Percentiles rank a stretch among this genome's conserved stretches.
phyloP scores from a whole-genome alignment of 257 asterid genomes.

The Plectranthus barbatus region DNA sequence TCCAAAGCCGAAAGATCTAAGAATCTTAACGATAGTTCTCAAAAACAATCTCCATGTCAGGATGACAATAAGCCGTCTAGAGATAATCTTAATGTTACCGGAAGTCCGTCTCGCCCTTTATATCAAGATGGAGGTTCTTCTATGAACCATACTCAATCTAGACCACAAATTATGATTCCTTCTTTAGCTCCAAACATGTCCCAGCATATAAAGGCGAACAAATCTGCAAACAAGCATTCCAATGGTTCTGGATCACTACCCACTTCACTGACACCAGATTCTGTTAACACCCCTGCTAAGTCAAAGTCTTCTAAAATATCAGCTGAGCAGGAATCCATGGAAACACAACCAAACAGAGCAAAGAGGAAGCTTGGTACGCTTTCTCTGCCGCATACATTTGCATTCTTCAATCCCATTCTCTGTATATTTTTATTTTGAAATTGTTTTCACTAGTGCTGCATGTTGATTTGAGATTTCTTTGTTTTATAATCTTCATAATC shows the following conservation, averaged over 20 bases:
- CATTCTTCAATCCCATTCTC: background rate
- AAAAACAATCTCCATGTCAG: constrained; percentile 16
- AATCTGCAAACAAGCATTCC: constrained; percentile 26
- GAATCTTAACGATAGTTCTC: constrained; percentile 29
- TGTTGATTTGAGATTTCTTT: background rate
- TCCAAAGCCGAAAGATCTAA: constrained; percentile 19
- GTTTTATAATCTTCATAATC: background rate
- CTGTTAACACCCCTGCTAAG: constrained; percentile 19
- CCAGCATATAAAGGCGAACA: constrained; percentile 23
- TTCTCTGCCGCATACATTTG: constrained; percentile 12
- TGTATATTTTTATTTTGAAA: constrained; percentile 5
- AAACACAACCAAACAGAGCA: constrained; percentile 30
- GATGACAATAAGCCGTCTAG: constrained; percentile 13
- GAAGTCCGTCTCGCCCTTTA: constrained; percentile 14
- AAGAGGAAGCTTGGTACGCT: constrained; percentile 45
- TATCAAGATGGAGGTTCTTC: constrained; percentile 20
- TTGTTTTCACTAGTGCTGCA: background rate
- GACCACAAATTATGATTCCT: constrained; percentile 41
- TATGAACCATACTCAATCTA: constrained; percentile 24
- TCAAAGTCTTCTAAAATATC: constrained; percentile 20
- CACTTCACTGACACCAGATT: constrained; percentile 16
- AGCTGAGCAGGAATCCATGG: constrained; percentile 27
- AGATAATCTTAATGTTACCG: constrained; percentile 15
- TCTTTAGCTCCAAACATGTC: constrained; percentile 21
- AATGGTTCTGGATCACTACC: constrained; percentile 24